Base-by-base conservation (phyloP, 805 yeast species). In the Ascoidea rubescens region DNA sequence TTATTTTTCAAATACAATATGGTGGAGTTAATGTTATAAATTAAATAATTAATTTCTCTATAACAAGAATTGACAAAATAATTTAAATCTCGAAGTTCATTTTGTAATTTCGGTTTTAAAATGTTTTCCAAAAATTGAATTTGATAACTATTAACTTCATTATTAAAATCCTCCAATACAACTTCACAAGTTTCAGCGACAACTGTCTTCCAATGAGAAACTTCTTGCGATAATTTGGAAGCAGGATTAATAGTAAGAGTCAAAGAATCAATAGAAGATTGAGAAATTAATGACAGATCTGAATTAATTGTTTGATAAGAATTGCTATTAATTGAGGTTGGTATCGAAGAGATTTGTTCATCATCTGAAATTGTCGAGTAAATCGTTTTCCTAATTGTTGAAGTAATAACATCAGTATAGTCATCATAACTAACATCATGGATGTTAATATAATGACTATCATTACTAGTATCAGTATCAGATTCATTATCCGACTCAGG, bases 21-120 rank as follows among this genome's bases (percentile, higher is more conserved):
- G 4, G 65, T 65, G 16, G 74, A 69, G 49, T 70, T 67, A 48
- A 71, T 67, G 51, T 69, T 68, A 55, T 58, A 62, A n/a, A 71
- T 68, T 5, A 62, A 64, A 48, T 61, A 64, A 49, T 64, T 63
- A 33, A 71, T 55, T 3, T 55, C 54, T 31, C 57, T 53, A 49
- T 65, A 71, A 12, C 57, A 55, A 5, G 46, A 31, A 44, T 52
- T 56, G n/a, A 55, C 48, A 45, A 43, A 53, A 6, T 49, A 46
- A 43, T 53, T 53, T 14, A 55, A 52, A 14, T 47, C 46, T 50
- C 44, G 50, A 6, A 54, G 5, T 17, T 53, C 47, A 14, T 14
- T 8, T 33, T 47, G 32, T 30, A 56, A 44, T n/a, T 51, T 37
- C 48, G 50, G 49, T 42, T 53, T 43, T 45, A 53, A 48, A 17